phyloP scores from a whole-genome alignment of 257 asterid genomes.

The Lavandula angustifolia region DNA sequence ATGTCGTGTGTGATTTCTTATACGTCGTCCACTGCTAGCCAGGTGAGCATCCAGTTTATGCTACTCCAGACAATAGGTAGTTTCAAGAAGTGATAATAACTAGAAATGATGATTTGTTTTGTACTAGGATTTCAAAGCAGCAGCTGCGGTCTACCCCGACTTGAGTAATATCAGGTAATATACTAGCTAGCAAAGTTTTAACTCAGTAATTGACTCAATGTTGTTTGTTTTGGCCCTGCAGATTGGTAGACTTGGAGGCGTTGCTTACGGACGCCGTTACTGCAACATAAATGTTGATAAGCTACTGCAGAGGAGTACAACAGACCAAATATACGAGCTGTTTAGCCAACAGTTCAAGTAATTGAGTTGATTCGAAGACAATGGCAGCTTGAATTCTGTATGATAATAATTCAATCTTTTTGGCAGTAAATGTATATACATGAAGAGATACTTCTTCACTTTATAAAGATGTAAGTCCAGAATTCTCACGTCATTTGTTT shows the following conservation, averaged over 20 bases:
- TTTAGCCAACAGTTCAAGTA: background rate
- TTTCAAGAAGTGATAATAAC: background rate
- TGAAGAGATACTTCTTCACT: too few relatives aligned
- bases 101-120: too few relatives aligned
- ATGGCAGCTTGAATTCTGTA: background rate
- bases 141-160: constrained; percentile 78
- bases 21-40: constrained; percentile 83
- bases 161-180: constrained; percentile 73
- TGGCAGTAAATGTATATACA: constrained; percentile 9
- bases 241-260: constrained; percentile 72
- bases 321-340: background rate
- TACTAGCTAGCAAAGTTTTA: background rate
- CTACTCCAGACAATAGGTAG: background rate
- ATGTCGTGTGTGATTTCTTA: constrained; percentile 90
- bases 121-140: constrained; percentile 76
- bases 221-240: constrained; percentile 33
- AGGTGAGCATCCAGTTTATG: constrained; percentile 45
- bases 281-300: constrained; percentile 29
- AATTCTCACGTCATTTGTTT: too few relatives aligned
- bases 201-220: background rate
- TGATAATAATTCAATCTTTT: constrained; percentile 8
- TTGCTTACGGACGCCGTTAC: constrained; percentile 55
- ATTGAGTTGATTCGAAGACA: constrained; percentile 6
- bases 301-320: too few relatives aligned
- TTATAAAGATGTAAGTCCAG: background rate